These are phyloP conservation scores for Clitocybe nebularis DNA, from an alignment of 1,284 basidiomycete genomes.

Conservation along the genomic window DNA sequence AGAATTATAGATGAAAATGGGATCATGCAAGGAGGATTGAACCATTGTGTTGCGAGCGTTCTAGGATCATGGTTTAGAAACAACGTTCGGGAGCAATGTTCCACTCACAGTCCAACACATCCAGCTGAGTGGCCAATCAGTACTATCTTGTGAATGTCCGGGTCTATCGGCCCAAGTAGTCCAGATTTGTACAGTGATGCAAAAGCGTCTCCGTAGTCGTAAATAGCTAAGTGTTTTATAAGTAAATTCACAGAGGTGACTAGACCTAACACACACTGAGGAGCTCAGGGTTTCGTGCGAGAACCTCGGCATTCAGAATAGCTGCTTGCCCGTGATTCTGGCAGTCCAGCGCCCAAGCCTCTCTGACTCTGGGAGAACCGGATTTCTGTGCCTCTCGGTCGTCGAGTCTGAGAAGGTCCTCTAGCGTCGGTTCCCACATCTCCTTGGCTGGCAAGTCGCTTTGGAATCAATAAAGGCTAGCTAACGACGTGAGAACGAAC, in stretches of 20 bases:
- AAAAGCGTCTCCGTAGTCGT: constrained; percentile 28
- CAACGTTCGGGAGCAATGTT: neutral
- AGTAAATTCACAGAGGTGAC: neutral
- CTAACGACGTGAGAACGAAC: neutral
- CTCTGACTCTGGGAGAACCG: constrained; percentile 20
- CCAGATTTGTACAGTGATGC: constrained; percentile 23
- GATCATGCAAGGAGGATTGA: constrained; percentile 24
- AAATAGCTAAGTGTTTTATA: constrained; percentile 12
- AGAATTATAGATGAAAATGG: constrained; percentile 25
- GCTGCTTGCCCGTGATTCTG: constrained; percentile 39
- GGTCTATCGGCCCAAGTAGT: constrained; percentile 19
- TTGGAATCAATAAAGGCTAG: neutral
- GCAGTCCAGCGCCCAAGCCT: constrained; percentile 38
- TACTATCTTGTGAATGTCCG: constrained; percentile 21
- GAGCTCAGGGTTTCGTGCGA: constrained; percentile 13
- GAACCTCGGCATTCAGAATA: constrained; percentile 25
- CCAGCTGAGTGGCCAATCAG: constrained; percentile 29
- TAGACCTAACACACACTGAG: constrained; percentile 8
- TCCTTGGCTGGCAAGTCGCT: constrained; percentile 20
- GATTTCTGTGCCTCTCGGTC: constrained; percentile 2
- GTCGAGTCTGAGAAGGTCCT: constrained; percentile 18
- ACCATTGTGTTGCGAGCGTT: constrained; percentile 24
- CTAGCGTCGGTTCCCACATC: constrained; percentile 22
- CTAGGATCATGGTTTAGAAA: constrained; percentile 12
- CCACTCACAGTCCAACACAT: constrained; percentile 23